Base-by-base conservation (phyloP, 306 rosid species). In the Malus sieversii region DNA sequence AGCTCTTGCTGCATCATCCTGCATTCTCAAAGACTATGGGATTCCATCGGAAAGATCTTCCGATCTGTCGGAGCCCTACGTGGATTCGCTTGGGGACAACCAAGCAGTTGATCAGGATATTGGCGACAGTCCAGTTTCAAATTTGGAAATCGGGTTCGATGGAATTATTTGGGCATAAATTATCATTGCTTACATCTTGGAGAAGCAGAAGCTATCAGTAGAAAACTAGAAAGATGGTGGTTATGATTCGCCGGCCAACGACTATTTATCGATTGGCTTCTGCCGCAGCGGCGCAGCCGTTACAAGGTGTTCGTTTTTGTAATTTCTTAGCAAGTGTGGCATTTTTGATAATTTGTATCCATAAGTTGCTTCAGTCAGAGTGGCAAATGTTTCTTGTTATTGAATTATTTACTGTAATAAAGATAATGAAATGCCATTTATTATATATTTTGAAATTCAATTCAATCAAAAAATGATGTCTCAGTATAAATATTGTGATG, bases 21-120 rank as follows among this genome's bases (percentile, higher is more conserved):
- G 88, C 83, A 82, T 92, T 81, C 97, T 92, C 40, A 84, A 82
- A 81, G 96, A 88, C 78, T 89, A 95, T 4, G 97, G 99, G 22
- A 95, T 95, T 82, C 97, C 95, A 30, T 83, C 87, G 2, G 97
- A 90, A 84, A 89, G 99, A 85, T 92, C 97, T 67, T 82, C 92
- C 1, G 96, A 90, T 85, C 88, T 95, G 57, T 78, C 30, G 79
- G 85, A 90, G n/a, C 97, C 99, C 4, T 95, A 88, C 6, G 79
- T 78, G 57, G 97, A 92, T 81, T 69, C 83, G 44, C 35, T 2
- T 14, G 90, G 85, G 79, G 87, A 77, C 33, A 81, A 77, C 66
- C 87, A 76, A 84, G 75, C 80, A 32, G 44, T 73, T 18, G 89
- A 82, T 65, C 82, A 75, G 46, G 91, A 83, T 13, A 77, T 40